These are phyloP conservation scores for Euphorbia corollata DNA, from an alignment of 441 rosid species.

Conservation along the genomic window DNA sequence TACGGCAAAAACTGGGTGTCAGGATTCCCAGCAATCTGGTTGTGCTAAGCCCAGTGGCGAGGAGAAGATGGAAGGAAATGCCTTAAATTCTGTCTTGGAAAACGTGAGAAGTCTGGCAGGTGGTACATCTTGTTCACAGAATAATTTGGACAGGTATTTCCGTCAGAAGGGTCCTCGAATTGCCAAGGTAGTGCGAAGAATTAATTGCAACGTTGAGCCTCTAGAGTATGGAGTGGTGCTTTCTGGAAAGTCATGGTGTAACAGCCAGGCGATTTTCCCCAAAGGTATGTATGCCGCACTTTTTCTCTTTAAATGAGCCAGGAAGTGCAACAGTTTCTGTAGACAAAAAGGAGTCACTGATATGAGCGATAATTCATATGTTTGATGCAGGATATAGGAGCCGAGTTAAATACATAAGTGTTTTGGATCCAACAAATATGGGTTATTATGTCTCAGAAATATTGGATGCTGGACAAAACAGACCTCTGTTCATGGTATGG, in stretches of 20 bases:
- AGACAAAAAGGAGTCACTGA: slow-evolving; percentile 7
- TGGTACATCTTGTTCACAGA: slow-evolving; percentile 57
- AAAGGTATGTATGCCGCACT: slow-evolving; percentile 45
- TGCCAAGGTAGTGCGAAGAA: slow-evolving; percentile 96
- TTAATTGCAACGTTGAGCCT: slow-evolving; percentile 91
- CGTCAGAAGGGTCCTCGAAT: slow-evolving; percentile 98
- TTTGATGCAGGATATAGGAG: slow-evolving; percentile 82
- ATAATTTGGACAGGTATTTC: slow-evolving; percentile 58
- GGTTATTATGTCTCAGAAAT: slow-evolving; percentile 85
- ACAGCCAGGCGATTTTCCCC: slow-evolving; percentile 79
- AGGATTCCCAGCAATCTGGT: slow-evolving; percentile 26
- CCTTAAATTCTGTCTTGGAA: slow-evolving; percentile 35
- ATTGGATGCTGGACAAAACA: slow-evolving; percentile 60
- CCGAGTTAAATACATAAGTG: slow-evolving; percentile 70
- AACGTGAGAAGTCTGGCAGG: slow-evolving; percentile 35
- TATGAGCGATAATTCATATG: slow-evolving; percentile 22
- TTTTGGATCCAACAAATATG: slow-evolving; percentile 74
- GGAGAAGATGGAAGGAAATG: slow-evolving; percentile 37
- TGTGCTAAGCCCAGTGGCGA: slow-evolving; percentile 31
- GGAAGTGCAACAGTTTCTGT: neutral
- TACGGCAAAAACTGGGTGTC: slow-evolving; percentile 26
- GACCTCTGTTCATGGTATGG: slow-evolving; percentile 73
- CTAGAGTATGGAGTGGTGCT: slow-evolving; percentile 70
- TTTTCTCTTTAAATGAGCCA: neutral
- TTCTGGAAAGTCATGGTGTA: slow-evolving; percentile 85